A percentile compares a stretch with the other conserved stretches of the same genome.
phyloP scores from a whole-genome alignment of 495 filamentous ascomycete species.

The Penicillium lagena region DNA sequence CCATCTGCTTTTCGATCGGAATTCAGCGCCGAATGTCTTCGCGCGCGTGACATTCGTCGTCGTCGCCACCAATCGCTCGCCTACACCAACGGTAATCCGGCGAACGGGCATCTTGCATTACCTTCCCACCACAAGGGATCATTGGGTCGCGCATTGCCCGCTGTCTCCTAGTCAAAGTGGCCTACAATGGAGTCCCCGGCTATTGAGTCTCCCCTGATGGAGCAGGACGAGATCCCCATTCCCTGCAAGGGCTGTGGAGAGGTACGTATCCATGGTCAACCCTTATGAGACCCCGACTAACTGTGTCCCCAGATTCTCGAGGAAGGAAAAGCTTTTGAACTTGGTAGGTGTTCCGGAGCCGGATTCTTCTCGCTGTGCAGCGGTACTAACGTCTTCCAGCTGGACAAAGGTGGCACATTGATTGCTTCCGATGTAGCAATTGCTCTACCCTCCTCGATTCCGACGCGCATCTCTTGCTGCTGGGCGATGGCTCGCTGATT shows the following conservation, averaged over 20 bases:
- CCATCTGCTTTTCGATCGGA: neutral
- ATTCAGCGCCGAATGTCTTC: slow-evolving; percentile 1
- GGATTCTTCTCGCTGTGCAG: slow-evolving; percentile 1
- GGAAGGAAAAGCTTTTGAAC: slow-evolving; percentile 97
- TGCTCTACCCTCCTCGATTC: slow-evolving; percentile 95
- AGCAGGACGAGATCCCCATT: slow-evolving; percentile 79
- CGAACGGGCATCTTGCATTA: neutral
- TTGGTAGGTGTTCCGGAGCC: slow-evolving; percentile 58
- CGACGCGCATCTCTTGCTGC: slow-evolving; percentile 93
- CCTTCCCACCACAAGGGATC: neutral
- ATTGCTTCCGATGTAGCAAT: slow-evolving; percentile 98
- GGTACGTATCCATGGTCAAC: slow-evolving; percentile 45
- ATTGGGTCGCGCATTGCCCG: neutral
- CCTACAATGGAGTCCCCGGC: slow-evolving; percentile 35
- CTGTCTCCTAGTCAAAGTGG: neutral
- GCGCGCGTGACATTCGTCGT: neutral
- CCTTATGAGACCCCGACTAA: slow-evolving; percentile 6
- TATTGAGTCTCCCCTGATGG: slow-evolving; percentile 70
- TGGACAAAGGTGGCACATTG: slow-evolving; percentile 98
- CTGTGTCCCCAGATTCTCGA: slow-evolving; percentile 68
- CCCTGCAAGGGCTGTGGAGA: slow-evolving; percentile 98
- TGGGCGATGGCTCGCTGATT: slow-evolving; percentile 95
- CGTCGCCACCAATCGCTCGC: slow-evolving; percentile 2
- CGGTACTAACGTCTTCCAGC: slow-evolving; percentile 45
- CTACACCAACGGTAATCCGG: neutral